These are phyloP conservation scores for Meripilus lineatus DNA, from an alignment of 1,284 basidiomycete species.

Conservation along the genomic window DNA sequence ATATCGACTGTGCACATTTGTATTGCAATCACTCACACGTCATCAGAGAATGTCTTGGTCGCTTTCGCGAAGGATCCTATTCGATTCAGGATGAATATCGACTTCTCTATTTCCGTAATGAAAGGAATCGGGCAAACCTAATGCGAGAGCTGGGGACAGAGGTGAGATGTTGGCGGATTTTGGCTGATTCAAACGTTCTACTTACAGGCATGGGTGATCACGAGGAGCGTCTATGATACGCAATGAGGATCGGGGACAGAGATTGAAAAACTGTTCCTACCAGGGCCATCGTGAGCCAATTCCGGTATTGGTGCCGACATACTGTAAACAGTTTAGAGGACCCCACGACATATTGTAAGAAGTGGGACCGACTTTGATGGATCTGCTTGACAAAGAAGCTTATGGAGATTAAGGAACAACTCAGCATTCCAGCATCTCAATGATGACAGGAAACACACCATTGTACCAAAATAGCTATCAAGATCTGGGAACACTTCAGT, in stretches of 20 bases:
- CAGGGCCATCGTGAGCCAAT: conserved; percentile 1
- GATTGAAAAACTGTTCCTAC: conserved; percentile 1
- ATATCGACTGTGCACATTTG: not conserved
- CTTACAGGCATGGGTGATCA: conserved; percentile 3
- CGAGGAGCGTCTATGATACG: not conserved
- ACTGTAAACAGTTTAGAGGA: not conserved
- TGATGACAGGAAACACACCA: not conserved
- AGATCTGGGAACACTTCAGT: not conserved
- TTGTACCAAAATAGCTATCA: conserved; percentile 6
- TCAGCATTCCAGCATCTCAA: not conserved
- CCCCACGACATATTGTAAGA: not conserved
- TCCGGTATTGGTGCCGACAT: not conserved
- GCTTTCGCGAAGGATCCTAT: conserved; percentile 4
- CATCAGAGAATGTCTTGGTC: not conserved
- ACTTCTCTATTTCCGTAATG: no score
- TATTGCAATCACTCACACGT: not conserved
- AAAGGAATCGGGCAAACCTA: not conserved
- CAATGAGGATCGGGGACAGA: not conserved
- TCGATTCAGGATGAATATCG: not conserved
- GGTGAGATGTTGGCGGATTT: not conserved
- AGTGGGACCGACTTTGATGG: conserved; percentile 2
- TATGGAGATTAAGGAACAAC: not conserved
- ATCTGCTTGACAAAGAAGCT: conserved; percentile 10
- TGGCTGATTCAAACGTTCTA: not conserved
- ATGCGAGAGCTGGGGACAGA: conserved; percentile 2